These are phyloP conservation scores for Talaromyces thailandensis DNA, from an alignment of 495 filamentous ascomycete species.

Conservation along the genomic window DNA sequence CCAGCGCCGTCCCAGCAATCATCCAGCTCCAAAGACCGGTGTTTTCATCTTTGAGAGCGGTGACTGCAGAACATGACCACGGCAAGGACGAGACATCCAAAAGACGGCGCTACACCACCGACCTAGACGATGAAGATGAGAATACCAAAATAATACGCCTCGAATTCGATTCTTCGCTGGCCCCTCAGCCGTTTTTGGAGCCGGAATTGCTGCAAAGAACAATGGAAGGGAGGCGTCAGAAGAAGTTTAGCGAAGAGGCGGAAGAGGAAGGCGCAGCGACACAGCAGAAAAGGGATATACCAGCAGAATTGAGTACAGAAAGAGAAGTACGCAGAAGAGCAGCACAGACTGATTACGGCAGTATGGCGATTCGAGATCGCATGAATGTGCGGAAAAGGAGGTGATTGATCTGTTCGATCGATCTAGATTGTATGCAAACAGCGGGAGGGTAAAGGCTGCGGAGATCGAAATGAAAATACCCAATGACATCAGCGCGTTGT, in stretches of 20 bases:
- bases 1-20: conserved; percentile 3
- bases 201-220: conserved; percentile 11
- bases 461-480: background rate
- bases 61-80: background rate
- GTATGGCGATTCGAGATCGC: conserved; percentile 6
- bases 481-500: conserved; percentile 3
- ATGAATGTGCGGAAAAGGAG: conserved; percentile 5
- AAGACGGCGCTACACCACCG: background rate
- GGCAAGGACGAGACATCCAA: background rate
- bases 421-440: background rate
- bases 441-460: background rate
- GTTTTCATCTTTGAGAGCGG: conserved; percentile 2
- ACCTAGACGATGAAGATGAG: background rate
- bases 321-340: background rate
- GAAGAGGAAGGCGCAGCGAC: background rate
- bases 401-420: background rate
- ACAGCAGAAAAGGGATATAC: background rate
- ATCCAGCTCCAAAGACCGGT: conserved; percentile 9
- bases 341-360: conserved; percentile 1
- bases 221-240: background rate
- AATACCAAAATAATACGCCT: background rate
- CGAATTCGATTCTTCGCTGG: conserved; percentile 15
- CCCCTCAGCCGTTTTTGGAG: conserved; percentile 24
- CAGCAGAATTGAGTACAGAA: background rate
- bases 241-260: background rate